Evolutionary conservation across 164 flowering plant species (phyloP).

Genomic region (Vitis cinerea): DNA sequence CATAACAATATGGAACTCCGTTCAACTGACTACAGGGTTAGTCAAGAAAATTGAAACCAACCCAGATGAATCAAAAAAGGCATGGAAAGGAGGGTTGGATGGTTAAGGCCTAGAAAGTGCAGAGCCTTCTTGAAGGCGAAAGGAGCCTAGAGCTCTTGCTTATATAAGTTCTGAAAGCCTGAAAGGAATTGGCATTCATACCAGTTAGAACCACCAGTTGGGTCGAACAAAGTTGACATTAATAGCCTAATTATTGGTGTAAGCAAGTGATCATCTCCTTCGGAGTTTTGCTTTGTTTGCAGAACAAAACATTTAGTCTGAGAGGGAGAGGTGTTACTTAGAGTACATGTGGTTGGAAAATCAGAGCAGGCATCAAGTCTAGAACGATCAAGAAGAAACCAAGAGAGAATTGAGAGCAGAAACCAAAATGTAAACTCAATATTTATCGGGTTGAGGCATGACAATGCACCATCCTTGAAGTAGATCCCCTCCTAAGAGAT

Average conservation of each 20-base stretch:
- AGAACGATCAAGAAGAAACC: too few species aligned
- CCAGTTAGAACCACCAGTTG: slow-evolving; percentile 7
- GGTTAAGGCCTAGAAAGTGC: background rate
- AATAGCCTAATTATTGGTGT: background rate
- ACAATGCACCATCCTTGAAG: too few species aligned
- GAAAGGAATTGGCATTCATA: slow-evolving; percentile 24
- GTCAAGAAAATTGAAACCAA: slow-evolving; percentile 5
- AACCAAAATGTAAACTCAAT: too few species aligned
- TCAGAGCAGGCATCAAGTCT: too few species aligned
- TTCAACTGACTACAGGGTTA: background rate
- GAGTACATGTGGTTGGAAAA: slow-evolving; percentile 7
- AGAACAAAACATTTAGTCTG: background rate
- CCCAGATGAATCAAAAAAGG: background rate
- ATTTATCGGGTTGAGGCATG: too few species aligned
- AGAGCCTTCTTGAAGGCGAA: slow-evolving; percentile 1
- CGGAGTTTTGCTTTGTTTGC: background rate
- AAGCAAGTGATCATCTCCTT: background rate
- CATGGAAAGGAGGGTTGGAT: background rate
- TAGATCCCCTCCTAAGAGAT: too few species aligned
- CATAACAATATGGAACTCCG: background rate
- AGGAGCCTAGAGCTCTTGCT: slow-evolving; percentile 9
- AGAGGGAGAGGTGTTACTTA: slow-evolving; percentile 10
- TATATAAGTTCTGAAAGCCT: slow-evolving; percentile 20
- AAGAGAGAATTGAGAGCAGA: too few species aligned
- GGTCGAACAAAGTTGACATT: slow-evolving; percentile 2